Conservation (phyloP, 2,329 filamentous ascomycete species). For the Domatiomyces globalis region DNA sequence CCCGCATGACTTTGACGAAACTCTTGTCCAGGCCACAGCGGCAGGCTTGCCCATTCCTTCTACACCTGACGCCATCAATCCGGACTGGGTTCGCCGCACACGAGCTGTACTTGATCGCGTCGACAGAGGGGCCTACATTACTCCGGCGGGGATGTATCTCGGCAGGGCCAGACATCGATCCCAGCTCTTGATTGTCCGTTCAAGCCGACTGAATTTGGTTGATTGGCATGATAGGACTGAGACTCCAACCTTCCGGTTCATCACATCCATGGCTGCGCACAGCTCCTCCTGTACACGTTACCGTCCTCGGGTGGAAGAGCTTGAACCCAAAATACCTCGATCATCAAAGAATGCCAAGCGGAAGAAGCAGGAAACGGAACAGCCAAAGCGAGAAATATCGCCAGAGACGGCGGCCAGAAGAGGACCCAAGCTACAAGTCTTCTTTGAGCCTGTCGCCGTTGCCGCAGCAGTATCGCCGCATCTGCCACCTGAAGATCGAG, state of each 20-base stretch:
- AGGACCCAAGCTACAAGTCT: background rate
- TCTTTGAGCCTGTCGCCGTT: background rate
- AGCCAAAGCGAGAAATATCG: background rate
- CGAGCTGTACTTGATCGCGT: constrained; percentile 8
- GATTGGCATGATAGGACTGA: constrained; percentile 9
- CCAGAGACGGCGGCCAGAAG: background rate
- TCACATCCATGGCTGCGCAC: constrained; percentile 15
- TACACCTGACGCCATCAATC: constrained; percentile 9
- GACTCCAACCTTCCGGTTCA: constrained; percentile 8
- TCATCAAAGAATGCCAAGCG: constrained; percentile 14
- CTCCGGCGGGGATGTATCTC: constrained; percentile 17
- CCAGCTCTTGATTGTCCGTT: constrained; percentile 12
- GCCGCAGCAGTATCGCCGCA: background rate
- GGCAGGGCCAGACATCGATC: constrained; percentile 4
- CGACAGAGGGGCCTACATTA: constrained; percentile 28
- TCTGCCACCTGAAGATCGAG: background rate
- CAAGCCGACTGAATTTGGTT: constrained; percentile 17
- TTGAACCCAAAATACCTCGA: constrained; percentile 4
- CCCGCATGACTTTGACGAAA: constrained; percentile 15
- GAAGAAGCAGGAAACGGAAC: background rate
- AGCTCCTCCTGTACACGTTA: constrained; percentile 9
- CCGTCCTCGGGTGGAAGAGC: background rate
- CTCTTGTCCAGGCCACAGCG: constrained; percentile 10
- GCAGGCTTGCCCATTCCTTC: constrained; percentile 13
- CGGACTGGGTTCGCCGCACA: constrained; percentile 15